phyloP scores from a whole-genome alignment of 257 asterid genomes.

The Mitragyna speciosa region DNA sequence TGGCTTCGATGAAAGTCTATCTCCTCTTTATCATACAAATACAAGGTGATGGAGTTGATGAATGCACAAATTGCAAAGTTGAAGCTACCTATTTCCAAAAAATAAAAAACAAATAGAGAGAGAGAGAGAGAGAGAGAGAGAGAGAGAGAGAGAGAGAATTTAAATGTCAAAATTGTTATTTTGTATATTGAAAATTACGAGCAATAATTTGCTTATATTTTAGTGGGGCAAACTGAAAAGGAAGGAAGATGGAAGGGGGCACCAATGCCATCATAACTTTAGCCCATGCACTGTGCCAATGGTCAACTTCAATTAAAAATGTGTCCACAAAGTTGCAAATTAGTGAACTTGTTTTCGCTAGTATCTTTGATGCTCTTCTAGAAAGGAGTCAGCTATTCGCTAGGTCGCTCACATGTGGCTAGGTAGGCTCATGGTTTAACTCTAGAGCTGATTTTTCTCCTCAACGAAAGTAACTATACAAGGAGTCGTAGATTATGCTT shows the following conservation, averaged over 20 bases:
- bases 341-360: neutral
- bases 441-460: neutral
- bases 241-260: neutral
- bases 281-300: neutral
- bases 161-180: neutral
- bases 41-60: neutral
- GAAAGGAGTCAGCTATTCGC: neutral
- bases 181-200: neutral
- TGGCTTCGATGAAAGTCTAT: neutral
- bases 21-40: neutral
- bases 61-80: neutral
- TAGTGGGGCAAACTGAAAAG: neutral
- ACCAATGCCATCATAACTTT: neutral
- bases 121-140: too few species aligned
- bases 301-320: neutral
- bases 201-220: neutral
- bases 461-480: too few species aligned
- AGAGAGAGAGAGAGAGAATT: neutral
- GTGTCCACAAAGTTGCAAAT: neutral
- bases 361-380: neutral
- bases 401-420: neutral
- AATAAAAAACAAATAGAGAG: too few species aligned
- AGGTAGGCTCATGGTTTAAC: conserved; percentile 1
- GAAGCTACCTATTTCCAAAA: neutral
- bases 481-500: too few species aligned